These are phyloP conservation scores for Raphanus hybrid DNA, from an alignment of 441 rosid genomes.

Conservation along the genomic window DNA sequence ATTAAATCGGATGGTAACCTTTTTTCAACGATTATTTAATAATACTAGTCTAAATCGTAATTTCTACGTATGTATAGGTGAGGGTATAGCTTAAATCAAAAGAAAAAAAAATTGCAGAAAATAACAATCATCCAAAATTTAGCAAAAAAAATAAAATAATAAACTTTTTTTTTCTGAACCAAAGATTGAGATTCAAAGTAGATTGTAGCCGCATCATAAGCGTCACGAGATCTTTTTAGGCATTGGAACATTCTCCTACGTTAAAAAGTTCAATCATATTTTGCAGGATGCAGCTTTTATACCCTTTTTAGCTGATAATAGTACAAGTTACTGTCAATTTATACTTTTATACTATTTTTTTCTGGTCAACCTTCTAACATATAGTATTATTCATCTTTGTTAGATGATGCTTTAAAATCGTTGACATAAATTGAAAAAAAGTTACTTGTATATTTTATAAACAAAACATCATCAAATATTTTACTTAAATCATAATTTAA, in stretches of 20 bases:
- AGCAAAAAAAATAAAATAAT: not conserved
- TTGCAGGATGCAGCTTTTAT: not conserved
- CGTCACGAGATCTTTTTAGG: not conserved
- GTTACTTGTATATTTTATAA: too few species aligned
- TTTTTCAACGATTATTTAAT: not conserved
- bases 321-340: not conserved
- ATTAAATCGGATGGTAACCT: slow-evolving; percentile 1
- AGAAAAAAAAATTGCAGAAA: not conserved
- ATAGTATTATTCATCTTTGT: not conserved
- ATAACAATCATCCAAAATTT: not conserved
- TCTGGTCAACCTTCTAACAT: not conserved
- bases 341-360: not conserved
- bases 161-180: not conserved
- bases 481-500: too few species aligned
- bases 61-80: not conserved
- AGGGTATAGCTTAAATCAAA: not conserved
- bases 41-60: not conserved
- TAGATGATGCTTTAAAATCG: not conserved
- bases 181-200: not conserved
- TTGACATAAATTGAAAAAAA: not conserved
- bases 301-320: not conserved
- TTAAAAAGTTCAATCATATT: slow-evolving; percentile 1
- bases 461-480: too few species aligned
- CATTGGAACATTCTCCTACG: not conserved
- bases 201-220: not conserved